Percentiles rank a stretch among this genome's conserved stretches.
Conservation (phyloP, 192 early-diverging fungal genomes). For the Pilobolus umbonatus region DNA sequence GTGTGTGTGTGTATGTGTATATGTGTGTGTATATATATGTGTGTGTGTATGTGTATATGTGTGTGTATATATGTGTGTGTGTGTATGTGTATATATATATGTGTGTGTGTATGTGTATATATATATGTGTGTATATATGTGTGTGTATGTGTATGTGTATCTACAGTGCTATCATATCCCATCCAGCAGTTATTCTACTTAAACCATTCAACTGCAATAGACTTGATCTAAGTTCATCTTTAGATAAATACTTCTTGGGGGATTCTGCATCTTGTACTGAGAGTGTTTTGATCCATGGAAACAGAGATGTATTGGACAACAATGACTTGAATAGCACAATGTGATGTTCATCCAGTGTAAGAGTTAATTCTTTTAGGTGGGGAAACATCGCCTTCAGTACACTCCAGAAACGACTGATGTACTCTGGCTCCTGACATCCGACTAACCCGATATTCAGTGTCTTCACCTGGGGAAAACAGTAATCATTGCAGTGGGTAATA, state of each 20-base stretch:
- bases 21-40: background rate
- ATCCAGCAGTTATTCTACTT: constrained; percentile 15
- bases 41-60: background rate
- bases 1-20: too few species aligned
- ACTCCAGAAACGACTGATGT: background rate
- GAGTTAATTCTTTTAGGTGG: constrained; percentile 2
- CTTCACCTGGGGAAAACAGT: background rate
- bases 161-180: constrained; percentile 18
- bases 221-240: constrained; percentile 2
- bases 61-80: background rate
- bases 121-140: background rate
- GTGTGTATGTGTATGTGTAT: background rate
- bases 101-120: background rate
- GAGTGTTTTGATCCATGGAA: constrained; percentile 15
- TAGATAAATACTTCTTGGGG: constrained; percentile 7
- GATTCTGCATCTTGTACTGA: background rate
- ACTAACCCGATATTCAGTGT: background rate
- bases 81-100: background rate
- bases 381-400: background rate
- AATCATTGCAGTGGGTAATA: background rate
- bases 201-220: constrained; percentile 7
- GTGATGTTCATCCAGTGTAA: background rate
- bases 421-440: background rate
- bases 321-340: background rate
- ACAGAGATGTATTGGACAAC: background rate